phyloP scores from a whole-genome alignment of 2,329 filamentous ascomycete genomes.

The Coniochaeta ligniaria region DNA sequence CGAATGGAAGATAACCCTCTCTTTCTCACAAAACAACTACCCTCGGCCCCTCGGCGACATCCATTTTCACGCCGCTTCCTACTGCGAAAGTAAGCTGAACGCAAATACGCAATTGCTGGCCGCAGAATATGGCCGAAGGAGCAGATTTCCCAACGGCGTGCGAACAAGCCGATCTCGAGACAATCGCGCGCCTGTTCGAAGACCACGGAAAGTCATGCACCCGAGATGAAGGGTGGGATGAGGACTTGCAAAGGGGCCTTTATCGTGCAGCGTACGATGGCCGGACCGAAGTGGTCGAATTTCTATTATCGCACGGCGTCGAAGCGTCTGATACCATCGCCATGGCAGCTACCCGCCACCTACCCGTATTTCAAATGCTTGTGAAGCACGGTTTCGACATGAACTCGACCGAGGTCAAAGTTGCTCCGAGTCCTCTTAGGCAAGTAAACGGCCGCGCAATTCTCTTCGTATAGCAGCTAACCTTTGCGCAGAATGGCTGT shows the following conservation, averaged over 20 bases:
- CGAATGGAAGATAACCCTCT: neutral
- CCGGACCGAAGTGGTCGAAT: constrained; percentile 1
- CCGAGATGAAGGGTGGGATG: neutral
- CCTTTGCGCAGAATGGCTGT: neutral
- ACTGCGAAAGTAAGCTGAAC: neutral
- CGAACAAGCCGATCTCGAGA: neutral
- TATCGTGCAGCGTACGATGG: constrained; percentile 1
- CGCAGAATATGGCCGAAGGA: neutral
- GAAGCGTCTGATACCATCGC: neutral
- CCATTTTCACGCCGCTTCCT: neutral
- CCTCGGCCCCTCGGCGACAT: neutral
- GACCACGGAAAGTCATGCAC: neutral
- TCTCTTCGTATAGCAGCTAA: constrained; percentile 1
- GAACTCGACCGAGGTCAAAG: constrained; percentile 1
- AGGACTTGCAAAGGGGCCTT: neutral
- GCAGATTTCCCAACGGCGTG: constrained; percentile 1
- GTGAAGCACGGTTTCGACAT: constrained; percentile 2
- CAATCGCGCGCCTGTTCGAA: constrained; percentile 1
- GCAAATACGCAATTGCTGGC: constrained; percentile 1
- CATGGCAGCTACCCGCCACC: neutral
- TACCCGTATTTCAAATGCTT: neutral
- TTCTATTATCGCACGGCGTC: constrained; percentile 2
- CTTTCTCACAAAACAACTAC: neutral
- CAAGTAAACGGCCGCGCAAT: neutral
- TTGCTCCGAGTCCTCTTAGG: neutral